Base-by-base conservation (phyloP, 768 basidiomycete species). In the Suillus decipiens region DNA sequence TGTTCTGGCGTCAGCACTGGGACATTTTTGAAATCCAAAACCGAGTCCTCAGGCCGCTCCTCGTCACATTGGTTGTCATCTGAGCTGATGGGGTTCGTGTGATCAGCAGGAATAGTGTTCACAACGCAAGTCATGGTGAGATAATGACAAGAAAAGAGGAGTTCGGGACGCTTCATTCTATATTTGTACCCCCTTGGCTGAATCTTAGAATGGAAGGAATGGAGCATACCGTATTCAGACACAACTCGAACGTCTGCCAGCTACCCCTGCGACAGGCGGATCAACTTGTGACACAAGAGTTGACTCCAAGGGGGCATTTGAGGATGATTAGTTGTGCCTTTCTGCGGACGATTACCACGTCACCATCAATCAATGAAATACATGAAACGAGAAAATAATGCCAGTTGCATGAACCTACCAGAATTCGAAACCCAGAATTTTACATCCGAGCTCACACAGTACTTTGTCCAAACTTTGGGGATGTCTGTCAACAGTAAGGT, bases 1-100 rank as follows among this genome's bases (percentile, higher is more conserved):
- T 87, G 71, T 59, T 79, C 82, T 10, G 71, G 70, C 1, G 83
- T 83, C 15, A 56, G 24, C 55, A 56, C 8, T 24, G 55, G 55
- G 5, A 56, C 15, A 24, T 39, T 17, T 39, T 56, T 39, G 15
- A 39, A 37, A 24, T 56, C 24, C 22, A 14, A 24, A 56, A 5
- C 5, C 17, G 36, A 24, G 24, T 56, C 22, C 22, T 39, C 55
- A 15, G 5, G 22, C n/a, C 14, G 54, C 36, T 37, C 22, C 36
- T 17, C 15, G 11, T 22, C 34, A 17, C 15, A 4, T 15, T 56
- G 8, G 9, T 37, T 56, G 37, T 24, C 4, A 17, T 56, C 36
- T 28, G 37, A 10, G 24, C 15, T 56, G 15, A 24, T 17, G 2
- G 37, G 5, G 28, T 24, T 24, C 15, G 1, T 17, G 15, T 15